Percentiles rank a stretch among this genome's conserved stretches.
phyloP scores from a whole-genome alignment of 331 rosid species.

The Erythrophleum ivorense region DNA sequence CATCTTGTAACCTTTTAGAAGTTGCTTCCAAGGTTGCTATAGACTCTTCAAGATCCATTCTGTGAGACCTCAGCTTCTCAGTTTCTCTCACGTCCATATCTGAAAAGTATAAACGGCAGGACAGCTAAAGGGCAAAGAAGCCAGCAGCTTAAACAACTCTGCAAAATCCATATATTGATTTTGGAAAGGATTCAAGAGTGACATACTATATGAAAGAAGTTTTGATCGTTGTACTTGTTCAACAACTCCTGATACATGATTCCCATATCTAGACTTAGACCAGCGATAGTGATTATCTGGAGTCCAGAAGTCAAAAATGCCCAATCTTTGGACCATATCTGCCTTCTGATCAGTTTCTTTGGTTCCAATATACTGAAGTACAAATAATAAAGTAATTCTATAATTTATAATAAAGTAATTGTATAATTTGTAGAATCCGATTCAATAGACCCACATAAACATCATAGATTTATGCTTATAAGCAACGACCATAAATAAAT shows the following conservation, averaged over 20 bases:
- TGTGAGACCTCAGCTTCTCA: slow-evolving; percentile 62
- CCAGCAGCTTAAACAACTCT: slow-evolving; percentile 11
- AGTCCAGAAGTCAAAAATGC: slow-evolving; percentile 83
- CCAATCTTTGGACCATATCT: slow-evolving; percentile 64
- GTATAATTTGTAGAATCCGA: slow-evolving; percentile 22
- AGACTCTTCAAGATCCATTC: slow-evolving; percentile 65
- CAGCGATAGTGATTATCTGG: slow-evolving; percentile 89
- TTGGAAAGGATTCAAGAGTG: slow-evolving; percentile 33
- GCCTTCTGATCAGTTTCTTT: slow-evolving; percentile 80
- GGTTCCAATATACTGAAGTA: slow-evolving; percentile 80
- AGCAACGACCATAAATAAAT: not conserved
- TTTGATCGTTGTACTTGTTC: slow-evolving; percentile 61
- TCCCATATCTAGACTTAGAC: slow-evolving; percentile 84
- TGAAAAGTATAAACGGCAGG: slow-evolving; percentile 38
- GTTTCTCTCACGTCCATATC: slow-evolving; percentile 74
- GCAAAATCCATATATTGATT: slow-evolving; percentile 6
- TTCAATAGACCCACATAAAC: slow-evolving; percentile 26
- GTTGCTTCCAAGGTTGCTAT: slow-evolving; percentile 57
- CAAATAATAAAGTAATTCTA: slow-evolving; percentile 35
- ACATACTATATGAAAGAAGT: slow-evolving; percentile 68
- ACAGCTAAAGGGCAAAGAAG: slow-evolving; percentile 12
- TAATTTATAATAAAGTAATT: too few relatives aligned
- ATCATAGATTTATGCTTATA: slow-evolving; percentile 25
- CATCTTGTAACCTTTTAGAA: slow-evolving; percentile 54
- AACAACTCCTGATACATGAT: slow-evolving; percentile 72